Evolutionary conservation across 352 stramenopile species (phyloP), one percentile per base, ranked within the genome.

Genomic region (Salisapilia sapeloensis): DNA sequence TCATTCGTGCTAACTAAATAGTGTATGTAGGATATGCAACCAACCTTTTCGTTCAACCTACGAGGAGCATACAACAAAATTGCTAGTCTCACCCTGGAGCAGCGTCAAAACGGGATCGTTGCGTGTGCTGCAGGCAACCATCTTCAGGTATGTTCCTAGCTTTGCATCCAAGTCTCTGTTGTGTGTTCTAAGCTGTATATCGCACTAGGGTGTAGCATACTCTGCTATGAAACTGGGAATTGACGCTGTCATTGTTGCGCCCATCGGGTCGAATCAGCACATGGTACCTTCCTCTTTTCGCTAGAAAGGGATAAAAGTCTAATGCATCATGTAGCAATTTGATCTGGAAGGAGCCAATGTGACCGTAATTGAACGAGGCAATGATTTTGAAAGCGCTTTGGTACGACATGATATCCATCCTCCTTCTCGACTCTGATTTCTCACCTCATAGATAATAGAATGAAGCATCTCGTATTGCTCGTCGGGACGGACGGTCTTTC

Each of bases 41-140:
- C 91, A 9, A 96, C 97, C 13, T 97, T 98, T 50, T 96, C 87
- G 24, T 99, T 98, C 67, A 99, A 98, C 61, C 61, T 98, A 36
- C 82, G 93, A 25, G 94, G 94, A 23, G 93, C 94, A 9, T 96
- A 98, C 76, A 99, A 99, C 63, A 97, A 97, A 60, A 98, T 99
- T 58, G 89, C 82, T n/a, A 76, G 85, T 35, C 52, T 97, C 27
- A 78, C 77, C n/a, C 29, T 44, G 11, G 50, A 71, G 29, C 63
- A 95, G 38, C 60, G 80, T 10, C 44, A 74, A 21, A 59, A 56
- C 18, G 92, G 92, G 24, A 75, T 90, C 32, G 71, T 90, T 21
- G 70, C 71, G 12, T 80, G 71, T 31, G 59, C 62, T 2, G 77
- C 75, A 2, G 95, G 95, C 21, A 99, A 99, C 60, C 94, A 99